Base-by-base conservation (phyloP, 2,329 filamentous ascomycete species). In the Cladosporium phlei region DNA sequence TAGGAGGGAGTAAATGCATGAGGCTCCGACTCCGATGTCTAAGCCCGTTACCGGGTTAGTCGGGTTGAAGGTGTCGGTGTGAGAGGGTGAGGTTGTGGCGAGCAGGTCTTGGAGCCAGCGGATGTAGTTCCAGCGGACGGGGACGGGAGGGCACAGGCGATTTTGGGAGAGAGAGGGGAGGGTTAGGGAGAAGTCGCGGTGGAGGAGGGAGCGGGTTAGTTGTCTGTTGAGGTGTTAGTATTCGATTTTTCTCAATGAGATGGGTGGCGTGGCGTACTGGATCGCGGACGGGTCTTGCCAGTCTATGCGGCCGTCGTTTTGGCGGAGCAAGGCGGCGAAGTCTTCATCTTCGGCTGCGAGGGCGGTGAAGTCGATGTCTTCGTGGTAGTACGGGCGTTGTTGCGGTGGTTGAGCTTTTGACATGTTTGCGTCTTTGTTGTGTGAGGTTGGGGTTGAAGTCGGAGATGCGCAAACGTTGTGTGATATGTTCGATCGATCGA, bases 1-100 rank as follows among this genome's bases (percentile, higher is more conserved):
- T 1, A 98, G 75, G 1, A 97, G 76, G 2, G 90, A 85, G 61
- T 97, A 98, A 57, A 98, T 95, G 57, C 85, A 85, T 56, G 88
- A 94, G 12, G 91, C 87, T 2, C 93, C 93, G 1, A 89, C 94
- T 30, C 93, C 93, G 52, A 78, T 80, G 24, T 61, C 54, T 17
- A 48, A 35, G 0, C 91, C 90, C 0, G 76, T 63, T 2, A 88
- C 72, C 32, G 74, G 68, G n/a, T 77, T 69, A 14, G 28, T 3
- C 2, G 32, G 24, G 45, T 80, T 71, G 54, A 80, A 52, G 11
- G 30, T 42, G 24, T 59, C 52, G 14, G 60, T 56, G 50, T 66
- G 83, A 0, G 70, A 71, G 35, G 74, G 69, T 8, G 17, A 16
- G 0, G 83, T 85, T 1, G 80, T 83, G 59, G 95, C 88, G 5